Percentiles rank a stretch among this genome's conserved stretches.
These are phyloP conservation scores for Tremellales sp. DNA, from an alignment of 1,284 basidiomycete genomes.

Conservation along the genomic window DNA sequence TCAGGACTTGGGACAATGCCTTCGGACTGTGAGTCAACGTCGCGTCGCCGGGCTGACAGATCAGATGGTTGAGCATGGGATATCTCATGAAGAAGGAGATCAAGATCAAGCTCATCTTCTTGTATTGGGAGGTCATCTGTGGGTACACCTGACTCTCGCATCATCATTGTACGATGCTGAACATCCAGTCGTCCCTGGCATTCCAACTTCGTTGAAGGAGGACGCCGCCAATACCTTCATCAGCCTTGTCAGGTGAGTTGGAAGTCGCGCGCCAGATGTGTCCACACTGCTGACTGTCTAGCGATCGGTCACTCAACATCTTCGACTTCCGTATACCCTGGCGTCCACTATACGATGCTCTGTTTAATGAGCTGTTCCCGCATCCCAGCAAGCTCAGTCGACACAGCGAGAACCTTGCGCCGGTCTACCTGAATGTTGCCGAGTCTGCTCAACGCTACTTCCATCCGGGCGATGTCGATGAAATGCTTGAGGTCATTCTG, in stretches of 20 bases:
- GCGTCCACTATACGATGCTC: conserved; percentile 75
- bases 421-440: conserved; percentile 72
- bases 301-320: conserved; percentile 70
- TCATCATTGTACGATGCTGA: not conserved
- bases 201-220: conserved; percentile 52
- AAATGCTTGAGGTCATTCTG: conserved; percentile 72
- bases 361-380: conserved; percentile 77
- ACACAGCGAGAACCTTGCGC: conserved; percentile 55
- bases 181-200: conserved; percentile 54
- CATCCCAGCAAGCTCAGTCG: conserved; percentile 77
- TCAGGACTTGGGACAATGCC: conserved; percentile 73
- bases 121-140: conserved; percentile 66
- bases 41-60: conserved; percentile 13
- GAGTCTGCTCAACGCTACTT: conserved; percentile 82
- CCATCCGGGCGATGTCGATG: conserved; percentile 78
- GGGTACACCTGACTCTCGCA: conserved; percentile 13
- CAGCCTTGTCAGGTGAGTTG: conserved; percentile 58
- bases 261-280: conserved; percentile 44
- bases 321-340: conserved; percentile 82
- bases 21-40: conserved; percentile 60
- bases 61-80: conserved; percentile 73
- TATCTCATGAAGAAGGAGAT: conserved; percentile 79
- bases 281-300: conserved; percentile 36
- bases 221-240: conserved; percentile 52
- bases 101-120: conserved; percentile 67